Evolutionary conservation across 768 basidiomycete species (phyloP), one percentile per base, ranked within the genome.

Genomic region (Suillus tomentosus): DNA sequence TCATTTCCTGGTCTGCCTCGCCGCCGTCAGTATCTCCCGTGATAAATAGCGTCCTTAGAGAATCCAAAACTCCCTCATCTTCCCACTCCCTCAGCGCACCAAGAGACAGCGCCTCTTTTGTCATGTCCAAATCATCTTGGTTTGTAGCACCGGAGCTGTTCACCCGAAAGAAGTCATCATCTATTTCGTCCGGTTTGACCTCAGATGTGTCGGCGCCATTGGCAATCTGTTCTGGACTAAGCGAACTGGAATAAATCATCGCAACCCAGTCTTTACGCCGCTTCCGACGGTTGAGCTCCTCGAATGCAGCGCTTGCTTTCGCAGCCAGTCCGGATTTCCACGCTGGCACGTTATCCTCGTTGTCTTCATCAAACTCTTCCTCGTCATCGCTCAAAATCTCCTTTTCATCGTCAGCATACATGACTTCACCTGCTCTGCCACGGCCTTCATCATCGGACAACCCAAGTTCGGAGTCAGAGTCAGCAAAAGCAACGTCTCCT

Each of bases 21-120:
- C 76, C 81, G 5, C 62, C 68, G 34, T 68, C 69, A 63, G 71
- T 75, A 71, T 64, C 82, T 61, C 92, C 95, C 0, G 95, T 96
- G 73, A 99, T 96, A 78, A 99, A 99, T 59, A 96, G 80, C 62
- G 86, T 81, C 7, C 92, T 86, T 71, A 99, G 88, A 2, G 92
- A 90, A 60, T 97, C 92, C 27, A 99, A 82, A 74, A 92, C 82
- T 27, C 85, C 88, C 66, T 96, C 92, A 65, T 92, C 87, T 64
- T 91, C 88, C 96, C 95, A 98, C 69, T 85, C 85, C 65, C 81
- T 84, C 64, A 92, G 74, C 53, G 79, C 79, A 31, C 86, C 84
- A 1, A 69, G 68, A 50, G 82, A 74, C n/a, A 87, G 59, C 0
- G 69, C 70, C 60, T 85, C 87, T 74, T 95, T 96, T 9, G 88